Base-by-base conservation (phyloP, 345 rosid genomes). In the Lepidium africanum region DNA sequence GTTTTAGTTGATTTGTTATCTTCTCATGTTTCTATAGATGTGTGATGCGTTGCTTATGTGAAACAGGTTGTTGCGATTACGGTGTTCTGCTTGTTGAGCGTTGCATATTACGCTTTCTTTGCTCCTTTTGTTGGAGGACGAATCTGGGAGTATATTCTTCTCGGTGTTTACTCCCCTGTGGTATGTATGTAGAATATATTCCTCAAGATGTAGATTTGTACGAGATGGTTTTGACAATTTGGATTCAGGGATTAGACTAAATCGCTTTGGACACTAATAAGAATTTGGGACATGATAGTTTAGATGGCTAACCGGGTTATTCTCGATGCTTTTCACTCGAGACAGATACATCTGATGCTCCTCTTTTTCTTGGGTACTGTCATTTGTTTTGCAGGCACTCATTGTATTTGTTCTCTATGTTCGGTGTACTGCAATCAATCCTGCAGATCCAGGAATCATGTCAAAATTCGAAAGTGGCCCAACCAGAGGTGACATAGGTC, bases 381-480 rank as follows among this genome's bases (percentile, higher is more conserved):
- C 27, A 9, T 27, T 69, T 41, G 13, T 59, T 25, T 64, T 84
- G 76, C 90, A 94, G 97, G 99, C 84, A 32, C 84, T 94, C 54
- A 80, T 87, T 49, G 99, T 91, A 57, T 94, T 94, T 52, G 76
- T 94, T 74, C 89, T 94, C 9, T 94, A 94, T 84, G 96, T 89
- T 69, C 92, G 97, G 13, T 89, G 95, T 79, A 94, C 99, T 70
- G 99, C 97, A 39, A 91, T 94, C 52, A 94, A 94, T 78, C 99
- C 97, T 39, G 99, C 97, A n/a, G 99, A 94, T 86, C 99, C 99
- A 51, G 95, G 97, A 19, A 94, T 94, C 68, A 91, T 91, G 96
- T 81, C 85, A 2, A 91, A 84, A 46, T 94, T 94, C 67, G 73
- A 80, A 39, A 49, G 76, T 10, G 71, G 65, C 19, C 65, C 76